Conservation (phyloP, 257 asterid species). For the Fraxinus anomala region DNA sequence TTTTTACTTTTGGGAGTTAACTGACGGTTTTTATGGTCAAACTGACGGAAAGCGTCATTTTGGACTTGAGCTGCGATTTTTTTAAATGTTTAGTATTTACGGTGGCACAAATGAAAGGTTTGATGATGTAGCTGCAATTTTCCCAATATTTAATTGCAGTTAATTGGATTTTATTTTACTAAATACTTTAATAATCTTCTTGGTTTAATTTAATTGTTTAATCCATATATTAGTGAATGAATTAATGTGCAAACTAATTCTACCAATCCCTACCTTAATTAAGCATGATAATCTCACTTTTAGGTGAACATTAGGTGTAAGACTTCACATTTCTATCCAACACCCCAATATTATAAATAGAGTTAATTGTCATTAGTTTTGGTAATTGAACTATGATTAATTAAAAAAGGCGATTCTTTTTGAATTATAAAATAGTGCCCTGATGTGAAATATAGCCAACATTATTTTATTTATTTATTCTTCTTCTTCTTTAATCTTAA, state of each 20-base stretch:
- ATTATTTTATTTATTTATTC: neutral
- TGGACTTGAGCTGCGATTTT: no score
- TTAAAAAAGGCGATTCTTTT: neutral
- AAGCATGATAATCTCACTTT: constrained; percentile 25
- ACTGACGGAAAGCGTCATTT: no score
- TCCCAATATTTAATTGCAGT: neutral
- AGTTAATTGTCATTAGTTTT: constrained; percentile 1
- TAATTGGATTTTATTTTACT: constrained; percentile 24
- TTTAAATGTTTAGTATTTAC: no score
- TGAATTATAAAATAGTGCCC: constrained; percentile 2
- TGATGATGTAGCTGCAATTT: no score
- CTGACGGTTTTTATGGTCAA: no score
- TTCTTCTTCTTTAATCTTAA: no score
- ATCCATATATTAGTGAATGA: no score
- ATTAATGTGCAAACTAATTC: constrained; percentile 21
- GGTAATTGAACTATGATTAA: neutral
- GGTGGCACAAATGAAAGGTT: no score
- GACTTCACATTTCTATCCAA: constrained; percentile 39
- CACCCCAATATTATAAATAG: constrained; percentile 27
- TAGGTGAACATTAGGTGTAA: constrained; percentile 29
- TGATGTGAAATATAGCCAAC: neutral
- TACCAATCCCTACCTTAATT: constrained; percentile 40
- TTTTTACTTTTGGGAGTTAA: no score
- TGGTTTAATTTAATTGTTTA: constrained; percentile 8
- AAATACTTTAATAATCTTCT: constrained; percentile 47